phyloP scores from a whole-genome alignment of 371 early-diverging fungal genomes.

The Rhizopus delemar region DNA sequence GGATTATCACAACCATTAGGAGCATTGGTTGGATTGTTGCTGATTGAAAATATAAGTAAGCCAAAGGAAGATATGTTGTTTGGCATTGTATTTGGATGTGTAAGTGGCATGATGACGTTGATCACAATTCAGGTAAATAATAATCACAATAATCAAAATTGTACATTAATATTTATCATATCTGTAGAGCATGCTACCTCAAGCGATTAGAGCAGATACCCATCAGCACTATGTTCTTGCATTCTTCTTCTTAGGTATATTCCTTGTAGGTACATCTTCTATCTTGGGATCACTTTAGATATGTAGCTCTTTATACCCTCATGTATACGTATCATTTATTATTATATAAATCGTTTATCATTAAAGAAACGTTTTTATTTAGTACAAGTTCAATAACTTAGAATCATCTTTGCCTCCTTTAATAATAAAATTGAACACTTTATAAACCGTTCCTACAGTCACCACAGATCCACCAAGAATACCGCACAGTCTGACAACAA shows the following conservation, averaged over 20 bases:
- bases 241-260: slow-evolving; percentile 62
- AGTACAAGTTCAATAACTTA: slow-evolving; percentile 21
- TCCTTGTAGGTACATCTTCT: slow-evolving; percentile 52
- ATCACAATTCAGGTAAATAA: slow-evolving; percentile 45
- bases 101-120: slow-evolving; percentile 74
- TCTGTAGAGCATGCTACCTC: slow-evolving; percentile 51
- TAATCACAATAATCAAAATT: background rate
- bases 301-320: background rate
- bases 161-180: background rate
- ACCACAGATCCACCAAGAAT: slow-evolving; percentile 84
- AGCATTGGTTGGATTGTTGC: slow-evolving; percentile 54
- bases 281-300: slow-evolving; percentile 38
- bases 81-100: slow-evolving; percentile 56
- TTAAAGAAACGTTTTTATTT: background rate
- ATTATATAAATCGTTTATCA: background rate
- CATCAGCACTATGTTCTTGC: slow-evolving; percentile 43
- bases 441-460: slow-evolving; percentile 58
- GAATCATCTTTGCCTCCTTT: slow-evolving; percentile 51
- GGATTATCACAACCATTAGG: slow-evolving; percentile 66
- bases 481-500: slow-evolving; percentile 85
- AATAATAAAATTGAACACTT: slow-evolving; percentile 31
- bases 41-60: slow-evolving; percentile 44
- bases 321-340: background rate
- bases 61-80: slow-evolving; percentile 51
- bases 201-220: slow-evolving; percentile 55